These are phyloP conservation scores for Polychytrium aggregatum DNA, from an alignment of 192 early-diverging fungal genomes.

Conservation along the genomic window DNA sequence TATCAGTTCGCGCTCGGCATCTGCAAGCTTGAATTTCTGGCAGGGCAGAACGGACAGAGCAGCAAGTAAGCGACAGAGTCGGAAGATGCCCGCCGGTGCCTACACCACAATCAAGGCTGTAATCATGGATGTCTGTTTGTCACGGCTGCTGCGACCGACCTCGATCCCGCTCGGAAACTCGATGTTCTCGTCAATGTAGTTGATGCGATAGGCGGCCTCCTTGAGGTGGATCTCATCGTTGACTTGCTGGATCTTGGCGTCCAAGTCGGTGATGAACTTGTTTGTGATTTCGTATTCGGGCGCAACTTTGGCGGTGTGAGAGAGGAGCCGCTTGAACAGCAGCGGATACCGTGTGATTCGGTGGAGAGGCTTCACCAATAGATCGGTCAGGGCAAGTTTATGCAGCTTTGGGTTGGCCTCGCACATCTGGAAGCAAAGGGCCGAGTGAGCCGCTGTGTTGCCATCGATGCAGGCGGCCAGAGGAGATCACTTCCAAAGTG, in stretches of 20 bases:
- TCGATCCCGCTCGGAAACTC: conserved; percentile 35
- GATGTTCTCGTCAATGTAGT: conserved; percentile 33
- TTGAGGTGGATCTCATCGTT: conserved; percentile 30
- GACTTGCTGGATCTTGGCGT: conserved; percentile 19
- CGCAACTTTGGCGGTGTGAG: conserved; percentile 4
- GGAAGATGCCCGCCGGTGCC: no score
- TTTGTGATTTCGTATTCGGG: conserved; percentile 18
- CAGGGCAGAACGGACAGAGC: no score
- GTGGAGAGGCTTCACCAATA: conserved; percentile 41
- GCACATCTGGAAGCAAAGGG: conserved; percentile 20
- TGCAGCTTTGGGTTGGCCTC: conserved; percentile 34
- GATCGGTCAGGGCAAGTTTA: conserved; percentile 27
- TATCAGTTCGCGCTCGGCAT: conserved; percentile 33
- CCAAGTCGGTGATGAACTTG: conserved; percentile 24
- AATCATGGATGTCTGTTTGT: no score
- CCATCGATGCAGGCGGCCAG: not conserved
- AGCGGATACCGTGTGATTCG: conserved; percentile 38
- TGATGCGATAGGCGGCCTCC: conserved; percentile 28
- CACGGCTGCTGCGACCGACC: no score
- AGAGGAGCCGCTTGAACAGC: conserved; percentile 30
- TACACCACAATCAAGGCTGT: no score
- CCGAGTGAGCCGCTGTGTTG: not conserved
- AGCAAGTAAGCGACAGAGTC: no score
- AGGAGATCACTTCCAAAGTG: not conserved
- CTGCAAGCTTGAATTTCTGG: conserved; percentile 35